Evolutionary conservation across 169 alveolate species (phyloP).

Genomic region (Blepharisma undulans): DNA sequence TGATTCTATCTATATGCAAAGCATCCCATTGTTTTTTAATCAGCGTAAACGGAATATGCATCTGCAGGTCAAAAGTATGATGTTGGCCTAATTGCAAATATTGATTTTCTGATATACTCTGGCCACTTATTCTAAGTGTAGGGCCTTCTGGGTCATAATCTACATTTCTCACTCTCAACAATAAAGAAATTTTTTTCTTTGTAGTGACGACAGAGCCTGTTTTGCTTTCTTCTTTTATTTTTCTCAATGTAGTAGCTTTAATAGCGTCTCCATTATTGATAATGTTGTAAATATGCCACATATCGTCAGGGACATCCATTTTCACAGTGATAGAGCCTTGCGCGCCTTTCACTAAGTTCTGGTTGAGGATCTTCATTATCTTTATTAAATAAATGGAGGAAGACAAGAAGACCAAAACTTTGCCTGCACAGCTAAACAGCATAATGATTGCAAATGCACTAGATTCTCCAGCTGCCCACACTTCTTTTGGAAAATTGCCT

Average conservation of each 20-base stretch:
- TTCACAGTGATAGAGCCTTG: conserved; percentile 16
- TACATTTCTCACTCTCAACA: conserved; percentile 47
- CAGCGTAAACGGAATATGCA: conserved; percentile 59
- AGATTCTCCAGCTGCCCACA: conserved; percentile 62
- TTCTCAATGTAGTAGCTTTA: conserved; percentile 56
- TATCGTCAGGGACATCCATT: conserved; percentile 45
- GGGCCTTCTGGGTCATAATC: conserved; percentile 68
- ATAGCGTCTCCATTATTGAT: conserved; percentile 51
- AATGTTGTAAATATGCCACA: conserved; percentile 60
- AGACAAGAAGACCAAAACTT: not conserved
- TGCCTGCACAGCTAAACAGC: conserved; percentile 6
- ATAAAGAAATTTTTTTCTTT: conserved; percentile 44
- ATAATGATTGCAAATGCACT: conserved; percentile 42
- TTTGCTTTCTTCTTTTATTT: conserved; percentile 51
- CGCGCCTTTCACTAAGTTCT: not conserved
- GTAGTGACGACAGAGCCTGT: conserved; percentile 49
- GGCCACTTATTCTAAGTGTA: conserved; percentile 64
- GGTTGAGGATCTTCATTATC: conserved; percentile 4
- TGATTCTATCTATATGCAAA: conserved; percentile 60
- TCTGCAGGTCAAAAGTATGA: conserved; percentile 68
- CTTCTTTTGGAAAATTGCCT: conserved; percentile 70
- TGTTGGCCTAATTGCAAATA: conserved; percentile 69
- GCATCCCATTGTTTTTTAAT: conserved; percentile 67
- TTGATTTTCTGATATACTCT: conserved; percentile 61
- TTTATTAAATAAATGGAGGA: not conserved